Base-by-base conservation (phyloP, 257 asterid species). In the Solanum okadae region DNA sequence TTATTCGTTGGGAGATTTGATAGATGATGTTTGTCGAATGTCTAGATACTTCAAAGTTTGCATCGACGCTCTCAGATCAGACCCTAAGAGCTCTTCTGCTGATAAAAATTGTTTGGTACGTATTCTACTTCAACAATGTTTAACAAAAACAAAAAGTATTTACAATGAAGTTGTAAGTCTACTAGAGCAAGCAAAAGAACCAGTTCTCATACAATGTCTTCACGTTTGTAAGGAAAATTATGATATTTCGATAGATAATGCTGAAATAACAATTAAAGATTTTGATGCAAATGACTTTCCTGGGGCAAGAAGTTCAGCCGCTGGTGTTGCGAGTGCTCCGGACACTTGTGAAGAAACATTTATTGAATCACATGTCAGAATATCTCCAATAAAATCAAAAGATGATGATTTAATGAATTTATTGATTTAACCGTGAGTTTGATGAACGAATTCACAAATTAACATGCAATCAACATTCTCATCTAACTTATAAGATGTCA, bases 221-320 rank as follows among this genome's bases (percentile, higher is more conserved):
- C 20, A 68, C 27, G 0, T 68, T 68, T 68, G 73, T 68, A 68
- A 68, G 10, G 18, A 68, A 25, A 68, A 68, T 68, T 68, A 27
- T 68, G 35, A 68, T 13, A 1, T 0, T 12, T 3, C 22, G 4
- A 13, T 46, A 13, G 18, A 46, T 0, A 8, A 27, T 1, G 75
- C 22, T 27, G 10, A 4, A 68, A 10, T 0, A n/a, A 1, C 31
- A 63, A n/a, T 63, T 63, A 63, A 63, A 63, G 7, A 23, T 25
- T 65, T 65, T 0, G 34, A 65, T 65, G 73, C 18, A 65, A 65
- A 65, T 10, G 34, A 65, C 2, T n/a, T 10, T 65, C 2, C 4
- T 4, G 18, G 33, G 15, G 4, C 8, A 11, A 11, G 1, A 1
- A 10, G 0, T 65, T 10, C 5, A 11, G 16, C 16, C 25, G 1